Evolutionary conservation across 441 rosid species (phyloP), one percentile per base, ranked within the genome.

Genomic region (Dalechampia spathulata): DNA sequence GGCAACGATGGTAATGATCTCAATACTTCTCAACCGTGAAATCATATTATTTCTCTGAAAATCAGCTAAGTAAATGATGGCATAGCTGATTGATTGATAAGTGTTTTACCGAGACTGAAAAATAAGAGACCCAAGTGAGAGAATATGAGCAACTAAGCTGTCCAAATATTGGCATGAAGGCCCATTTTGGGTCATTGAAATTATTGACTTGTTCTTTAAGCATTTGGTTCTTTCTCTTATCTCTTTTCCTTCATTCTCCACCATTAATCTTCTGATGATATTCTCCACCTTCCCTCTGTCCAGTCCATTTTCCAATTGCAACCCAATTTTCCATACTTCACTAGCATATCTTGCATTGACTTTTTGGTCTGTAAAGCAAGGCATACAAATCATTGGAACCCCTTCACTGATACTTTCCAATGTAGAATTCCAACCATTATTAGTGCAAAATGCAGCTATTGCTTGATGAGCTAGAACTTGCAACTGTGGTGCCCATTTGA

Each of bases 341-440:
- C 75, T 48, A 0, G 58, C 40, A 38, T 51, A 68, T 22, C 65
- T 62, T 0, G 34, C 38, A 41, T 57, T 67, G 30, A 67, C 14
- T 9, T 5, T 5, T 28, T 78, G 78, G 23, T 75, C 75, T 1
- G 64, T 58, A 8, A 57, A 72, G 40, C 52, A 20, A 1, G 78
- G 79, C 22, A n/a, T 57, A 51, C 72, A 72, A 0, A 72, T 47
- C 75, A 75, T 55, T 7, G 74, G 74, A 17, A 78, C 50, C 4
- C 77, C 73, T 74, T 72, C 70, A 11, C 43, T 23, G 6, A 74
- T 47, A 22, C 72, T 64, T 39, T 78, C 74, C 5, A 72, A 26
- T 14, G 69, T 77, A 7, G 76, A 73, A 62, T 71, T 76, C 76
- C 78, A 65, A 0, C 76, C 72, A 28, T 54, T 58, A 17, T 58